Base-by-base conservation (phyloP, 2,329 filamentous ascomycete species). In the Cryphonectria naterciae region DNA sequence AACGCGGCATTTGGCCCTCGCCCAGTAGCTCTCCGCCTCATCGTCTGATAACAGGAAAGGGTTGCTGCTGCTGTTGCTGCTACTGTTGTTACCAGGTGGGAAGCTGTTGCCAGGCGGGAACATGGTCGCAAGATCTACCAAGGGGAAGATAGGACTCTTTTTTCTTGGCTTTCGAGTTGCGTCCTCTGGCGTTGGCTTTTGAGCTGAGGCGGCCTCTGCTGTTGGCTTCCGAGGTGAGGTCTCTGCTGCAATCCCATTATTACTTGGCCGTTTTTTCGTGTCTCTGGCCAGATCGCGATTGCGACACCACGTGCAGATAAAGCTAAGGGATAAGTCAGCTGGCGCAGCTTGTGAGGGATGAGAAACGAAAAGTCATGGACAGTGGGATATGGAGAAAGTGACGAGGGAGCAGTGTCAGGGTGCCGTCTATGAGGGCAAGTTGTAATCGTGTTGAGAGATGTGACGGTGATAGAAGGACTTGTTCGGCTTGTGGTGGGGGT, bases 291-390 rank as follows among this genome's bases (percentile, higher is more conserved):
- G 32, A 68, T 41, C 15, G 60, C 25, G 60, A 62, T 54, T 41
- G 43, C 19, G 46, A 25, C 71, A 73, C 66, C 46, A 67, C 49
- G 28, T 41, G 70, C 71, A 73, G 61, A 46, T 69, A 64, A 73
- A 71, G 39, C 71, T 73, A 22, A 22, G 37, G 19, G 54, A n/a
- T 37, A 63, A 10, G 65, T 68, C 19, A 58, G 67, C 68, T n/a
- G 46, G 35, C 54, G 28, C 17, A 11, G 25, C n/a, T 41, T 41
- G 49, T 60, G 22, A 62, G 25, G 17, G 28, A 15, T 35, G 35
- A 22, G 28, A 5, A 25, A 15, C 37, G 28, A 25, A 25, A 7
- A 43, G 25, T 46, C 7, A 58, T 32, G 11, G 28, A 41, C n/a
- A 65, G 10, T 19, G 25, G 22, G 7, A 4, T 46, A 49, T 49